These are phyloP conservation scores for Malassezia pachydermatis DNA, from an alignment of 1,284 basidiomycete species.

Conservation along the genomic window DNA sequence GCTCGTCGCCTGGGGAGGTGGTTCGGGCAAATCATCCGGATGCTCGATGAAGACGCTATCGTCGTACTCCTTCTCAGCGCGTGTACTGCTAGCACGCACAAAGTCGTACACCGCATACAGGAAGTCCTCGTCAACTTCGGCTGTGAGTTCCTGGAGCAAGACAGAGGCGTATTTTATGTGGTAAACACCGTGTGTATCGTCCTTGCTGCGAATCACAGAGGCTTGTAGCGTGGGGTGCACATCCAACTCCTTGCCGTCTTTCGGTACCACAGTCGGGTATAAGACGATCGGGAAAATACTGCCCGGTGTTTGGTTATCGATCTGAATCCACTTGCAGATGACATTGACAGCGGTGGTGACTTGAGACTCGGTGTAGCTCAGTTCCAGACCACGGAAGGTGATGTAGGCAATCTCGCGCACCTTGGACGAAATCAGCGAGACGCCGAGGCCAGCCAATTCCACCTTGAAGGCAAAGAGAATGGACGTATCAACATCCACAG, in stretches of 20 bases:
- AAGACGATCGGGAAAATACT: conserved; percentile 89
- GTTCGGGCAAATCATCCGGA: conserved; percentile 69
- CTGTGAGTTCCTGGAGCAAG: conserved; percentile 82
- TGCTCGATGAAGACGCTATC: conserved; percentile 61
- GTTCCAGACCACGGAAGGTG: conserved; percentile 66
- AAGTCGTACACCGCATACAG: conserved; percentile 85
- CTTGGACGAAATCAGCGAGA: conserved; percentile 80
- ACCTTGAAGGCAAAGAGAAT: conserved; percentile 63
- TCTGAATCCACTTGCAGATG: conserved; percentile 79
- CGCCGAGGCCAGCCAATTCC: conserved; percentile 78
- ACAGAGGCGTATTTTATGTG: conserved; percentile 97
- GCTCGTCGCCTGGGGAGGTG: conserved; percentile 52
- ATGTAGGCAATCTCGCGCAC: conserved; percentile 84
- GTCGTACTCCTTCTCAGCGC: conserved; percentile 19
- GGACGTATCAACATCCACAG: conserved; percentile 62
- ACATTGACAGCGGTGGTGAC: conserved; percentile 71
- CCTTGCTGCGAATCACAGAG: conserved; percentile 80
- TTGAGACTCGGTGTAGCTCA: conserved; percentile 75
- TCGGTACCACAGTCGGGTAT: conserved; percentile 82
- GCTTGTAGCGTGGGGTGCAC: conserved; percentile 81
- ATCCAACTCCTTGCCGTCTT: conserved; percentile 66
- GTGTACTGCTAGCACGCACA: conserved; percentile 57
- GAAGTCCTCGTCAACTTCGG: conserved; percentile 95
- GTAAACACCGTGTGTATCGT: conserved; percentile 73
- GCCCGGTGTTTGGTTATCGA: conserved; percentile 87